These are phyloP conservation scores for Acacia crassicarpa DNA, from an alignment of 306 rosid species.

Conservation along the genomic window DNA sequence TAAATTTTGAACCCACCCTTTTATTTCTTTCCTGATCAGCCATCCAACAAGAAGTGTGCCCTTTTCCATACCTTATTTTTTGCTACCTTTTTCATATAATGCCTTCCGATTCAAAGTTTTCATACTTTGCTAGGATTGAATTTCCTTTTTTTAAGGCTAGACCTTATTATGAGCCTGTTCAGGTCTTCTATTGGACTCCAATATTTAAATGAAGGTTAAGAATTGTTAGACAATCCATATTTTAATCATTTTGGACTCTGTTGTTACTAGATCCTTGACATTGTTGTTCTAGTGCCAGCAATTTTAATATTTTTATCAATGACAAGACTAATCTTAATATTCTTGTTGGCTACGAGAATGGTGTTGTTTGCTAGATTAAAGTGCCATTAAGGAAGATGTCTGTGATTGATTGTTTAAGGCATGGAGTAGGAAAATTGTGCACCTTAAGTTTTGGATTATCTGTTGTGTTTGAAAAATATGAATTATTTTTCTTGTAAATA, in stretches of 20 bases:
- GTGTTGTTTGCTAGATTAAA: neutral
- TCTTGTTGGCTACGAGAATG: neutral
- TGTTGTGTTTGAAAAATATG: neutral
- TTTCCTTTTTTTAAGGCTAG: neutral
- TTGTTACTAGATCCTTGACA: neutral
- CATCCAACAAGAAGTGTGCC: neutral
- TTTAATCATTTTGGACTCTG: neutral
- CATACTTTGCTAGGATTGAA: neutral
- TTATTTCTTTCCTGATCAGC: neutral
- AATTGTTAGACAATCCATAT: neutral
- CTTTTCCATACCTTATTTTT: neutral
- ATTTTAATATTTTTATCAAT: neutral
- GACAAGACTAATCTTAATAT: neutral
- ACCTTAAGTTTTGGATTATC: neutral
- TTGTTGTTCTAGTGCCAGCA: neutral
- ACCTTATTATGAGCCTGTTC: neutral
- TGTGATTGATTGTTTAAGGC: neutral
- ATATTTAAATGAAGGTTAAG: neutral
- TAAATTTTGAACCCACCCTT: neutral
- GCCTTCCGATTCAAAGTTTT: neutral
- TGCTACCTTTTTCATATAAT: neutral
- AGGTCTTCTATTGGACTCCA: neutral
- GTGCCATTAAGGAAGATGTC: neutral
- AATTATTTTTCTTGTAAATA: neutral
- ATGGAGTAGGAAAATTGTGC: neutral